Conservation (phyloP, 2,329 filamentous ascomycete species). For the Curvularia verruculosa region DNA sequence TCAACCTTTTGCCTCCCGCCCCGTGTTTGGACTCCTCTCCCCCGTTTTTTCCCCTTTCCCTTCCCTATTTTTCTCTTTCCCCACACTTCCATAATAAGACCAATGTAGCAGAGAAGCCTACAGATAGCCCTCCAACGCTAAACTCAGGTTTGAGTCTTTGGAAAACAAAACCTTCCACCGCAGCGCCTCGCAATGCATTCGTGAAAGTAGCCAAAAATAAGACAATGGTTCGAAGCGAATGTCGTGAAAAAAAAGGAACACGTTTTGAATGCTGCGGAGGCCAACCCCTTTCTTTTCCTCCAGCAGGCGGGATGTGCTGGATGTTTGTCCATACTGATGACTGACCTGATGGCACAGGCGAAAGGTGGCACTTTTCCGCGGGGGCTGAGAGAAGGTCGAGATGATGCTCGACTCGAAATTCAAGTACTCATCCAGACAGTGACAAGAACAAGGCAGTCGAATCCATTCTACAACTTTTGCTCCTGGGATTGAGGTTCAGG, state of each 20-base stretch:
- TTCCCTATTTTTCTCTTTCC: background rate
- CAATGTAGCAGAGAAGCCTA: background rate
- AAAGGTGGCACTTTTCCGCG: background rate
- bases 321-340: background rate
- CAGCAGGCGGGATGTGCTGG: background rate
- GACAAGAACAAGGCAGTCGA: background rate
- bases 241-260: conserved; percentile 27
- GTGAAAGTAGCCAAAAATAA: conserved; percentile 33
- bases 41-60: background rate
- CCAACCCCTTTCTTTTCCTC: too few relatives aligned
- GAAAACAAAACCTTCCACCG: background rate
- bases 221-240: conserved; percentile 43
- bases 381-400: background rate
- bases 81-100: background rate
- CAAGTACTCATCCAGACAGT: background rate
- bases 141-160: background rate
- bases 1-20: background rate
- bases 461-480: conserved; percentile 17
- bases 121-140: background rate
- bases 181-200: conserved; percentile 19
- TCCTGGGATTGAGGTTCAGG: conserved; percentile 21
- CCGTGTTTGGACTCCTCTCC: background rate
- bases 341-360: background rate
- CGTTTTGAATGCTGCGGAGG: background rate
- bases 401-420: background rate